phyloP scores from a whole-genome alignment of 805 yeast species.

The Candida schatavii region DNA sequence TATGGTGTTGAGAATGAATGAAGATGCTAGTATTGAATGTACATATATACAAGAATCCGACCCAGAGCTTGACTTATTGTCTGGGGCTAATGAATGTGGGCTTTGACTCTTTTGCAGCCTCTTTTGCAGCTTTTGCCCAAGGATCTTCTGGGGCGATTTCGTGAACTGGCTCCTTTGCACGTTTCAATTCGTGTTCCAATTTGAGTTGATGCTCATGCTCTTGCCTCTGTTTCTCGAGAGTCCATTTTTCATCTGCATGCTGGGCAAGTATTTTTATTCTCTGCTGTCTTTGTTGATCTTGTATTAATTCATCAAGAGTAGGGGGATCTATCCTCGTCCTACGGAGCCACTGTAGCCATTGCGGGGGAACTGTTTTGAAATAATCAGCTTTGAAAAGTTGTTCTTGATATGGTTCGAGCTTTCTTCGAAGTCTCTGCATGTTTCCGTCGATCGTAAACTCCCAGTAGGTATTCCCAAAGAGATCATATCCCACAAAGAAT shows the following conservation, averaged over 20 bases:
- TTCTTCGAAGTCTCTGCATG: slow-evolving; percentile 55
- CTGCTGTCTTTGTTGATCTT: slow-evolving; percentile 56
- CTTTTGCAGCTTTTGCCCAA: slow-evolving; percentile 11
- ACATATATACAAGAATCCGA: neutral
- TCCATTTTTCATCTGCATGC: slow-evolving; percentile 44
- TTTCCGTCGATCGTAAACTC: slow-evolving; percentile 61
- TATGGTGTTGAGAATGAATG: slow-evolving; percentile 3
- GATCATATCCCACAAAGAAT: slow-evolving; percentile 73
- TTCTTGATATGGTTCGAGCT: slow-evolving; percentile 53
- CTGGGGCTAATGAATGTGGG: slow-evolving; percentile 39
- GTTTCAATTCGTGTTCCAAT: slow-evolving; percentile 30
- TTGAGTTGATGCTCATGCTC: slow-evolving; percentile 31
- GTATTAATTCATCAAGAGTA: slow-evolving; percentile 55
- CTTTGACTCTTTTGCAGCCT: slow-evolving; percentile 30
- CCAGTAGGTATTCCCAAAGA: slow-evolving; percentile 87
- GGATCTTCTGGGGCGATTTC: slow-evolving; percentile 5
- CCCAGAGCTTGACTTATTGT: slow-evolving; percentile 11
- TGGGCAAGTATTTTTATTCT: slow-evolving; percentile 49
- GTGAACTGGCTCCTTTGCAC: slow-evolving; percentile 12
- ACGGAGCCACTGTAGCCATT: slow-evolving; percentile 82
- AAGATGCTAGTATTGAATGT: slow-evolving; percentile 5
- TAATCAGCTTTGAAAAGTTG: slow-evolving; percentile 55
- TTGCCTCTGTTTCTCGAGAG: slow-evolving; percentile 30
- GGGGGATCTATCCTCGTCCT: slow-evolving; percentile 61
- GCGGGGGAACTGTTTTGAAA: slow-evolving; percentile 58